Evolutionary conservation across 2,329 filamentous ascomycete species (phyloP).

Genomic region (Cytospora mali): DNA sequence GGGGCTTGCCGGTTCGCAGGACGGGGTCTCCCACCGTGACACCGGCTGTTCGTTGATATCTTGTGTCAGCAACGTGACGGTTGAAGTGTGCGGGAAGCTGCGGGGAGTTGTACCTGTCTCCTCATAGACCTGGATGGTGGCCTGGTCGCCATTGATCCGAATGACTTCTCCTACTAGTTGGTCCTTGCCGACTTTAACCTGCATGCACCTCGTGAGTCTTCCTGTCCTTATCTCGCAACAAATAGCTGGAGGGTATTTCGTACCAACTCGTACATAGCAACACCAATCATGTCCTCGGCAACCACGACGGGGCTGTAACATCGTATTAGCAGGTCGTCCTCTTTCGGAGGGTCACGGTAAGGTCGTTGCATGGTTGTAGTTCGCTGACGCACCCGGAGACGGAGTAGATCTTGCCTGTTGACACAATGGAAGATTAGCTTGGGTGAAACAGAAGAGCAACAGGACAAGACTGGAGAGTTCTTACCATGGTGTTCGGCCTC

Average conservation of each 20-base stretch:
- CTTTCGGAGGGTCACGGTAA: background rate
- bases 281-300: conserved; percentile 97
- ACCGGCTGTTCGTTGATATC: conserved; percentile 63
- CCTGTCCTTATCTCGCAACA: background rate
- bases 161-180: conserved; percentile 96
- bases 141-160: conserved; percentile 92
- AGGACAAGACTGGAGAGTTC: conserved; percentile 27
- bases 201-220: conserved; percentile 26
- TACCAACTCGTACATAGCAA: conserved; percentile 99
- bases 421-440: conserved; percentile 16
- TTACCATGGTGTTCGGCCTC: conserved; percentile 46
- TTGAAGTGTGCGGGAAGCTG: background rate
- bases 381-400: conserved; percentile 59
- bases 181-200: conserved; percentile 92
- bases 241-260: conserved; percentile 36
- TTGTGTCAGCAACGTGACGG: conserved; percentile 27
- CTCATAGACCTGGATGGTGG: conserved; percentile 98
- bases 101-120: conserved; percentile 74
- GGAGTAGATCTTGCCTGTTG: conserved; percentile 62
- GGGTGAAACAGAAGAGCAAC: conserved; percentile 6
- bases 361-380: conserved; percentile 25
- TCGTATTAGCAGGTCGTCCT: conserved; percentile 38
- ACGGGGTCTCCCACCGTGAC: conserved; percentile 96
- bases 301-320: conserved; percentile 79
- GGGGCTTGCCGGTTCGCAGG: conserved; percentile 84